Evolutionary conservation across 805 yeast species (phyloP), one percentile per base, ranked within the genome.

Genomic region (Saturnispora zaruensis): DNA sequence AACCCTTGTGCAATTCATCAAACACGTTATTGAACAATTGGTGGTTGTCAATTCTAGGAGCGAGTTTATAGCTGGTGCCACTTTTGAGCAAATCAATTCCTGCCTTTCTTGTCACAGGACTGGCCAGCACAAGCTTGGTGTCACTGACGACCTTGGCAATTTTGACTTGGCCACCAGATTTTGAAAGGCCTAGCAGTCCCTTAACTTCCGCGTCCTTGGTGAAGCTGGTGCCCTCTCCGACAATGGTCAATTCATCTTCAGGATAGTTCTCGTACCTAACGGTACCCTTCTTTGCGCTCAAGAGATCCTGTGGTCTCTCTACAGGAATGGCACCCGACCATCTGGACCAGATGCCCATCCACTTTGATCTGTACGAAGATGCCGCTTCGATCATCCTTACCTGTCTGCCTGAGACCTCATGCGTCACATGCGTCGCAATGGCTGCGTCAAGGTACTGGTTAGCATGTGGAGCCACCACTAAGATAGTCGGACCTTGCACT

Each of bases 401-500:
- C 40, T 91, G 70, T 53, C 96, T 73, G 6, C 80, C 76, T 2
- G 84, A 75, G 51, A 79, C 80, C 46, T 72, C 70, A 57, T 81
- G 76, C 20, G 87, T 87, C 56, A 84, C 87, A 43, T 83, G 79
- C 77, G 87, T 81, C 30, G 87, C 71, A 45, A 93, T 73, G 24
- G 89, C 78, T 5, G 70, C 71, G 57, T 78, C 84, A 33, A 85
- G 80, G 54, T 85, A 86, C 59, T 87, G 96, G 62, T 87, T 87
- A n/a, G 96, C 95, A 69, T 91, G 99, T 1, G 98, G 98, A 2
- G 96, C 99, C 9, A 93, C 95, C 33, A 93, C 98, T 54, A 93
- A 83, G 49, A 91, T 84, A 7, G 89, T 82, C 0, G 98, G 91
- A 0, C 96, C 97, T 8, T 75, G 66, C 28, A 75, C 72, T 0